Evolutionary conservation across 106 monocot genomes (phyloP).

Genomic region (Apostasia shenzhenica): DNA sequence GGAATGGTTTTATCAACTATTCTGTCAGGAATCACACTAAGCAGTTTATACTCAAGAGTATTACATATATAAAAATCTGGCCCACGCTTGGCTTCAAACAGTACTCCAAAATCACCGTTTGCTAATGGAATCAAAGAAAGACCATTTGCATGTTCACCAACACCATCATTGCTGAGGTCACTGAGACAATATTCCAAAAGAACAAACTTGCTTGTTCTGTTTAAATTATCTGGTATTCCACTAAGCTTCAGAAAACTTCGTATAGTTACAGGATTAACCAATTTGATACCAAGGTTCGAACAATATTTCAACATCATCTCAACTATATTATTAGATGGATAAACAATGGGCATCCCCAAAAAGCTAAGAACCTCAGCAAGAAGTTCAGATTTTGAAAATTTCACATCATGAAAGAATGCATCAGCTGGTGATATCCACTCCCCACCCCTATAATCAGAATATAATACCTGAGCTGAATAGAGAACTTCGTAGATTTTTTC

Average conservation of each 20-base stretch:
- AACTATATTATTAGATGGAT: constrained; percentile 37
- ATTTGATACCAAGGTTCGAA: constrained; percentile 23
- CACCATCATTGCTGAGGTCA: constrained; percentile 51
- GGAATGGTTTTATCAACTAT: constrained; percentile 62
- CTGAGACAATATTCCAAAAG: constrained; percentile 84
- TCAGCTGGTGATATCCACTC: constrained; percentile 78
- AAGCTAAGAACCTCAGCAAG: constrained; percentile 59
- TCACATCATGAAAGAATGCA: constrained; percentile 65
- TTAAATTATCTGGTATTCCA: constrained; percentile 24
- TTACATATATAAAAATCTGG: constrained; percentile 56
- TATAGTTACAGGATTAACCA: constrained; percentile 65
- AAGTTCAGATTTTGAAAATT: constrained; percentile 31
- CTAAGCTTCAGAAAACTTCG: constrained; percentile 53
- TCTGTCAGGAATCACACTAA: constrained; percentile 44
- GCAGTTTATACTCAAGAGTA: constrained; percentile 64
- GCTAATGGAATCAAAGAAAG: constrained; percentile 87
- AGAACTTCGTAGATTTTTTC: constrained; percentile 47
- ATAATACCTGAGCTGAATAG: constrained; percentile 45
- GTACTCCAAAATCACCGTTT: constrained; percentile 60
- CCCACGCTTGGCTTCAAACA: constrained; percentile 36
- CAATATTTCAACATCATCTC: constrained; percentile 51
- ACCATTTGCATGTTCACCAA: constrained; percentile 50
- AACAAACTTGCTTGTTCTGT: constrained; percentile 49
- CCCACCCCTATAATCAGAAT: constrained; percentile 54
- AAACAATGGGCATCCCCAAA: constrained; percentile 72